Evolutionary conservation across 306 rosid genomes (phyloP), one percentile per base, ranked within the genome.

Genomic region (Castanea crenata): DNA sequence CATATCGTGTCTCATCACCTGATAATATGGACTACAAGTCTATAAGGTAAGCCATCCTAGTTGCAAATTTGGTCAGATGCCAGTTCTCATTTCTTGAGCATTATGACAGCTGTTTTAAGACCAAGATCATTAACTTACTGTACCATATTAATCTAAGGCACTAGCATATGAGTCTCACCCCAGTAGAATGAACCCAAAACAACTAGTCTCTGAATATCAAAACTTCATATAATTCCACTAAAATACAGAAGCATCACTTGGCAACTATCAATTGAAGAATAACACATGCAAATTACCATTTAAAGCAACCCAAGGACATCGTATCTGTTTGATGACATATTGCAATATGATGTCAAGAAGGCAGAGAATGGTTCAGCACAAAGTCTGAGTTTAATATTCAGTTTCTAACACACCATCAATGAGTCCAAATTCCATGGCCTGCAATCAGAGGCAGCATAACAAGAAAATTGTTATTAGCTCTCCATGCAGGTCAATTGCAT

Each of bases 401-500:
- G 99, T 95, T 87, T 93, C 99, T 80, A 95, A 83, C 65, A 91
- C 88, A 54, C 97, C 93, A 57, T 95, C 99, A 18, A 93, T 86
- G 46, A 93, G 93, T 71, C 99, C 99, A 78, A 93, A 90, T 79
- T 95, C 99, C 89, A 93, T 58, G 69, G 98, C 99, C 99, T 95
- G 90, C 91, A 87, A 71, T 61, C 19, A 46, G 51, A 75, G 75
- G 54, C 20, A 74, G 61, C 16, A 44, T 4, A 27, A 67, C 63
- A 78, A 68, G 57, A 34, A 31, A 49, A 12, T 16, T 10, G 46
- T 71, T 1, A 74, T 55, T 14, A 29, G 54, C 20, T 70, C 56
- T 57, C 68, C 71, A 62, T 38, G 32, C 44, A 12, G 62, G 38
- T 20, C 31, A 34, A 21, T 51, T 14, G 71, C 19, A n/a, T 27